Evolutionary conservation across 345 rosid genomes (phyloP), one percentile per base, ranked within the genome.

Genomic region (Citropsis articulata): DNA sequence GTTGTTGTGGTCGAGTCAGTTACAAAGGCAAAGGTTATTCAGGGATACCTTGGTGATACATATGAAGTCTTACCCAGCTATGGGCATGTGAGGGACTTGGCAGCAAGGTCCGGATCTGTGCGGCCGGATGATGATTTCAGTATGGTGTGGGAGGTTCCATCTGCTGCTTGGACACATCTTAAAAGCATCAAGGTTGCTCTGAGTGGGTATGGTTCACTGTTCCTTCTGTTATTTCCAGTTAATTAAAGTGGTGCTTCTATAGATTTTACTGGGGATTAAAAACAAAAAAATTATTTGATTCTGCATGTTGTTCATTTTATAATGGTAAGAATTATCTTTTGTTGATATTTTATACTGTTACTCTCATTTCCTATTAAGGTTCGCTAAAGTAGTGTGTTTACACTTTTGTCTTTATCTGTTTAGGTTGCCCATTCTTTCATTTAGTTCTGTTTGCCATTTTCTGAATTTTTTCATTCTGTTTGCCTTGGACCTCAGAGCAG

Each of bases 101-200:
- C 99, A 81, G 89, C 97, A 73, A 92, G 98, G 85, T 92, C 98
- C 55, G 98, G 97, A 80, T 96, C 98, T 63, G 99, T 96, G 84
- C 87, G 99, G 80, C 98, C 99, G 63, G 91, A 92, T 86, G 99
- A 94, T 63, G 97, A 96, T 86, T 96, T 96, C 79, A 94, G 98
- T 80, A 92, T 96, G 97, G 97, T 94, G 53, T 96, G 99, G 99
- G 99, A 96, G 89, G 99, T 94, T 83, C 98, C 98, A 74, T 84
- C 94, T 81, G 75, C 95, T 75, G 97, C 98, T 33, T 96, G 99
- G 99, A 94, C 98, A 71, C 95, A 94, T 88, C 95, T 96, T 80
- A 91, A 96, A 87, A 92, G 97, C 88, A 92, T 94, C 81, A 94
- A 89, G 88, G 95, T 90, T 83, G 94, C 98, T 60, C 75, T 96